phyloP scores from a whole-genome alignment of 1,284 basidiomycete species.

The Cryptococcus sp. region DNA sequence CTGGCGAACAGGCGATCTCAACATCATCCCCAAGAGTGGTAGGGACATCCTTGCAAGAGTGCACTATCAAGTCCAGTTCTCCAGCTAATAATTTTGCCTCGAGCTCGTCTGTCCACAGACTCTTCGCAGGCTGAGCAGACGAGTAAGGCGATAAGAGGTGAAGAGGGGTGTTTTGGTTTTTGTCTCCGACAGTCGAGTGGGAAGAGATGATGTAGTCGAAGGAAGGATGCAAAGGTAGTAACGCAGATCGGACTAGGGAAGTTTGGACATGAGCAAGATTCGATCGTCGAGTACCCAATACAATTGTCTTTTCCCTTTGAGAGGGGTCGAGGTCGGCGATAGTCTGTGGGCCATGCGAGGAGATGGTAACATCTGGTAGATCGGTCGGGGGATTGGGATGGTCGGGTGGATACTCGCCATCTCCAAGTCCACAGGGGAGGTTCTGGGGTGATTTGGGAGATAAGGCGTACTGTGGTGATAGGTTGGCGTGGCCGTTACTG shows the following conservation, averaged over 20 bases:
- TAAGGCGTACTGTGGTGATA: neutral
- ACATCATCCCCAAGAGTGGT: constrained; percentile 80
- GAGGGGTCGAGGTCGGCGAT: neutral
- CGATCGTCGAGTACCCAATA: constrained; percentile 77
- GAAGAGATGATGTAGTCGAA: constrained; percentile 65
- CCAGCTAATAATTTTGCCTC: constrained; percentile 72
- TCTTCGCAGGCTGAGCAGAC: constrained; percentile 58
- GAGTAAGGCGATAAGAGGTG: constrained; percentile 49
- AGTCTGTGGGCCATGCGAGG: neutral
- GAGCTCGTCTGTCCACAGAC: constrained; percentile 92
- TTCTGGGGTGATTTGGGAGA: neutral
- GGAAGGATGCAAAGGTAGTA: constrained; percentile 53
- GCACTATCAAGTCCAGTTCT: constrained; percentile 86
- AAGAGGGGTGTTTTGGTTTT: constrained; percentile 66
- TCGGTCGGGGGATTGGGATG: neutral
- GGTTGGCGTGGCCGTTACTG: no score
- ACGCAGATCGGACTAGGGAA: constrained; percentile 61
- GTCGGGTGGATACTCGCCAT: constrained; percentile 1
- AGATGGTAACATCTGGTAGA: constrained; percentile 1
- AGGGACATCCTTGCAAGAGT: constrained; percentile 91
- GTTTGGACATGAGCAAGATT: constrained; percentile 85
- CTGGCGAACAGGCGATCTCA: constrained; percentile 76
- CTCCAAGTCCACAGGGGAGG: neutral
- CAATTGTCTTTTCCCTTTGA: constrained; percentile 25
- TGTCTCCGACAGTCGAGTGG: constrained; percentile 88